These are phyloP conservation scores for Rutstroemia sp. DNA, from an alignment of 2,329 filamentous ascomycete genomes.

Conservation along the genomic window DNA sequence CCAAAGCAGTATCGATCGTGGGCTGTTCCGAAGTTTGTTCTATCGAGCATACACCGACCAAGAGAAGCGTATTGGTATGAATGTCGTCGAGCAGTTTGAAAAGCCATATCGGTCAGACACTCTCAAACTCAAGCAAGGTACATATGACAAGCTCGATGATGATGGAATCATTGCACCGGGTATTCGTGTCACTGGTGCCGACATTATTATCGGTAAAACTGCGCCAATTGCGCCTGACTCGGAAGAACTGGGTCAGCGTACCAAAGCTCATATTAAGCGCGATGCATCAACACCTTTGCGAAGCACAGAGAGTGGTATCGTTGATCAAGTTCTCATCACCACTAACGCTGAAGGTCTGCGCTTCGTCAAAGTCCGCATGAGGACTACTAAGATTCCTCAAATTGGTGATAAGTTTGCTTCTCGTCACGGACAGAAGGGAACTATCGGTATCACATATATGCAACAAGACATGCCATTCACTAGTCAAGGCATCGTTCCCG, in stretches of 20 bases:
- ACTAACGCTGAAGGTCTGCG: conserved; percentile 91
- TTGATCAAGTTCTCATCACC: conserved; percentile 88
- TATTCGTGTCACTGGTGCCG: conserved; percentile 90
- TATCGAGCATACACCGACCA: conserved; percentile 96
- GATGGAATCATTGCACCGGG: conserved; percentile 93
- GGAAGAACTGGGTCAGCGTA: conserved; percentile 88
- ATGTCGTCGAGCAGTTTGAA: conserved; percentile 89
- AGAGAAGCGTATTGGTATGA: conserved; percentile 92
- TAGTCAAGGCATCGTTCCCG: conserved; percentile 80
- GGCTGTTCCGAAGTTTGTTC: conserved; percentile 94
- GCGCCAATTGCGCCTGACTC: conserved; percentile 88
- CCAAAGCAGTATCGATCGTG: conserved; percentile 96
- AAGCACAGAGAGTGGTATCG: conserved; percentile 93
- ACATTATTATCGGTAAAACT: conserved; percentile 99
- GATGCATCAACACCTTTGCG: conserved; percentile 93
- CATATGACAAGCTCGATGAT: conserved; percentile 95
- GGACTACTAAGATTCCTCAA: conserved; percentile 96
- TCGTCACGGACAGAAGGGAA: conserved; percentile 98
- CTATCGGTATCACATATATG: conserved; percentile 95
- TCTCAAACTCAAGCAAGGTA: conserved; percentile 85
- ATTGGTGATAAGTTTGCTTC: conserved; percentile 99
- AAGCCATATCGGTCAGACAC: conserved; percentile 88
- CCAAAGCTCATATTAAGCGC: conserved; percentile 82
- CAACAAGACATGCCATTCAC: conserved; percentile 99
- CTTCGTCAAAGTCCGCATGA: conserved; percentile 94